Evolutionary conservation across 768 basidiomycete species (phyloP).

Genomic region (Goffeauzyma gilvescens): DNA sequence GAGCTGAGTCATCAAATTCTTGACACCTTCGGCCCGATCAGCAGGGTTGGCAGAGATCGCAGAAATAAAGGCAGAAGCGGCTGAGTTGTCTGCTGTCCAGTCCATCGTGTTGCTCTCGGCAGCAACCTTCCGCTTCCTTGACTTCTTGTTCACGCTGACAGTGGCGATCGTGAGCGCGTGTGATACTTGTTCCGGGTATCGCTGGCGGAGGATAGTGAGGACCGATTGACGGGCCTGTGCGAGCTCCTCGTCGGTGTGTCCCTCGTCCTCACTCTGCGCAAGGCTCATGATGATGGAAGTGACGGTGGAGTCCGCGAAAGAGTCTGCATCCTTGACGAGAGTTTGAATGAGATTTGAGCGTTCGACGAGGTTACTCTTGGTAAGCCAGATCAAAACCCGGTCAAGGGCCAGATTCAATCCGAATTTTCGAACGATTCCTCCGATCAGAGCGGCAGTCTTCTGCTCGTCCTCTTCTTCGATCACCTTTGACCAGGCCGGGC

Average conservation of each 20-base stretch:
- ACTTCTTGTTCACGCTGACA: not conserved
- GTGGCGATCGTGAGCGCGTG: not conserved
- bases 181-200: not conserved
- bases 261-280: too few relatives aligned
- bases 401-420: too few relatives aligned
- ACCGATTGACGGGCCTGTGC: too few relatives aligned
- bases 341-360: slow-evolving; percentile 3
- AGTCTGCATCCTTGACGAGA: slow-evolving; percentile 3
- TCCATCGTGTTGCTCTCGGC: not conserved
- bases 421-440: too few relatives aligned
- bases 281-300: slow-evolving; percentile 4
- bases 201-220: not conserved
- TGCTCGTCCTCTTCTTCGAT: too few relatives aligned
- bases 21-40: slow-evolving; percentile 4
- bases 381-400: too few relatives aligned
- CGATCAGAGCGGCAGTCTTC: too few relatives aligned
- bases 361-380: not conserved
- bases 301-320: slow-evolving; percentile 3
- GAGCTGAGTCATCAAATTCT: slow-evolving; percentile 15
- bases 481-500: slow-evolving; percentile 11
- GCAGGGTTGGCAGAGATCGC: slow-evolving; percentile 7
- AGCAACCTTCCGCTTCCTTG: not conserved
- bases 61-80: slow-evolving; percentile 7
- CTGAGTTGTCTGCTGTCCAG: too few relatives aligned
- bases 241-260: too few relatives aligned